Evolutionary conservation across 2,329 filamentous ascomycete genomes (phyloP), one percentile per base, ranked within the genome.

Genomic region (Fusarium odoratissimum): DNA sequence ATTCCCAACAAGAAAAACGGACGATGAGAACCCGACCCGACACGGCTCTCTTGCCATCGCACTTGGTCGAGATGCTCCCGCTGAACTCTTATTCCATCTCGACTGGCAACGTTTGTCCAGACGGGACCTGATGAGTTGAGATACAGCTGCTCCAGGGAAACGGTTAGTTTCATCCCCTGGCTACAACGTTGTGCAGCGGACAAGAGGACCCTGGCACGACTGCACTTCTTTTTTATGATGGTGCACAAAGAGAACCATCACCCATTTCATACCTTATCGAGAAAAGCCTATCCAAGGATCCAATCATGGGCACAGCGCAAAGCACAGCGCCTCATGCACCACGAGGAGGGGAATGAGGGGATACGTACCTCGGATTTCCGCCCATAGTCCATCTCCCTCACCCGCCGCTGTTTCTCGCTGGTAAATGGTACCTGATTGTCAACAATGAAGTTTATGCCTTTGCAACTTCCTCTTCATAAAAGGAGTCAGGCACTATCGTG

Each of bases 1-100:
- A 48, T 64, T 70, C 51, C 68, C 68, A 73, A 69, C 60, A 74
- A 65, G 66, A 65, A 65, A 75, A 76, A 58, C 71, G 60, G 54
- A 71, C 60, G 67, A 75, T 57, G 57, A 64, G 49, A 60, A 48
- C 33, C 41, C 35, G 56, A 55, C 21, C 54, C 40, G 48, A 48
- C 41, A 63, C 44, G 42, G 33, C 38, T 60, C 28, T 40, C 41
- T 57, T 48, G 33, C 56, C 23, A 41, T 45, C 46, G 46, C 48
- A 48, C 46, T 51, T 67, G 52, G 61, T 59, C 46, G 54, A 73
- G 49, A 67, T 44, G 37, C 54, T 44, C 30, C 21, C 48, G 21
- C 44, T 33, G 28, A 51, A 21, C 46, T 67, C 44, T 19, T 38
- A 35, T 54, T 59, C 59, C 60, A 55, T 60, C 51, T 49, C 38